A percentile compares a stretch with the other conserved stretches of the same genome.
Evolutionary conservation across 495 filamentous ascomycete species (phyloP).

Genomic region (Penicillium goetzii): DNA sequence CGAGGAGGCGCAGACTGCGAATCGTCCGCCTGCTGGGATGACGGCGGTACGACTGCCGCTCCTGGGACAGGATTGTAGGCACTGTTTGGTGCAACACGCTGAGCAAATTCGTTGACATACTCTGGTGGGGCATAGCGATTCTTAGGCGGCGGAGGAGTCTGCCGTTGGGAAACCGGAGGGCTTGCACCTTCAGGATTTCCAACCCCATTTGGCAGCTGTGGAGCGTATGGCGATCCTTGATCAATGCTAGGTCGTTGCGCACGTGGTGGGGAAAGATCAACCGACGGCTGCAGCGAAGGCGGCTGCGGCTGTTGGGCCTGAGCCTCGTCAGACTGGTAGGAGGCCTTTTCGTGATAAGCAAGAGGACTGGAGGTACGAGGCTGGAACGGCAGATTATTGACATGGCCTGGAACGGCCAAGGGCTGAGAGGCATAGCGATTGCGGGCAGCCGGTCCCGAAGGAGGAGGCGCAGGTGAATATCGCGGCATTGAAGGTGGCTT

Average conservation of each 20-base stretch:
- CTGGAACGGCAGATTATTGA: conserved; percentile 65
- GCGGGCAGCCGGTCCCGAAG: conserved; percentile 42
- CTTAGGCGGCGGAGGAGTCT: conserved; percentile 39
- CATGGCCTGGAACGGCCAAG: conserved; percentile 44
- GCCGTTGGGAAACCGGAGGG: conserved; percentile 24
- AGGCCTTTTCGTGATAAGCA: conserved; percentile 61
- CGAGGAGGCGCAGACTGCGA: conserved; percentile 57
- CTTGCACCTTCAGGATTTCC: conserved; percentile 13
- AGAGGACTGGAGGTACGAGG: conserved; percentile 86
- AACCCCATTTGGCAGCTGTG: conserved; percentile 16
- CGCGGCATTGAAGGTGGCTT: conserved; percentile 41
- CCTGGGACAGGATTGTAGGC: conserved; percentile 38
- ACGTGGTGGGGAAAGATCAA: conserved; percentile 32
- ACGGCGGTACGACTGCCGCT: conserved; percentile 38
- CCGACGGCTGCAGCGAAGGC: conserved; percentile 35
- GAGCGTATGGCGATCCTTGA: conserved; percentile 23
- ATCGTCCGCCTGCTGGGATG: conserved; percentile 25
- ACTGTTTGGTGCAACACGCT: conserved; percentile 49
- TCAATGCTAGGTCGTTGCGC: conserved; percentile 24
- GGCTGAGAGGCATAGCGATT: conserved; percentile 58
- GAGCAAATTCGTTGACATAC: conserved; percentile 60
- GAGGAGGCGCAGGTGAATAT: conserved; percentile 52
- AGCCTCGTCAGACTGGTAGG: conserved; percentile 38
- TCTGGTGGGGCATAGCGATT: conserved; percentile 46
- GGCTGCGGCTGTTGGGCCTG: conserved; percentile 28